Evolutionary conservation across 768 basidiomycete genomes (phyloP).

Genomic region (Kwoniella heveanensis): DNA sequence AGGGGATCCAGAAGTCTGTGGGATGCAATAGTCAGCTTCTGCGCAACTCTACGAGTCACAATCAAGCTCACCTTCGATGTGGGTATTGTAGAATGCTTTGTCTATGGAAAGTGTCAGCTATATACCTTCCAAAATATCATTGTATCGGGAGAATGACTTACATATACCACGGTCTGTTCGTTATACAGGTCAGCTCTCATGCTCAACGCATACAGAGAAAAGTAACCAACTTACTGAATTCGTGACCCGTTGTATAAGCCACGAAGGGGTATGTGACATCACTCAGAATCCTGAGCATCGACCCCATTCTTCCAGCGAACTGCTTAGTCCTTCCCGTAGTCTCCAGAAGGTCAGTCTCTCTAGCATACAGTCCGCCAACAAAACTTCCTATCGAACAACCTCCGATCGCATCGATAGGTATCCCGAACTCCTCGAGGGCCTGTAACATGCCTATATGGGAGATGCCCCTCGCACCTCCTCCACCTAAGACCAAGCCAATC

Average conservation of each 20-base stretch:
- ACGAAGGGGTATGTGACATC: constrained; percentile 92
- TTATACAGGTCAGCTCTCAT: not conserved
- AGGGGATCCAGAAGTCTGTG: constrained; percentile 98
- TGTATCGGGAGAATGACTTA: constrained; percentile 62
- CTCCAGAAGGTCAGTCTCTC: constrained; percentile 87
- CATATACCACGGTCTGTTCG: constrained; percentile 83
- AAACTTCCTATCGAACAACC: constrained; percentile 80
- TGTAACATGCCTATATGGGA: constrained; percentile 84
- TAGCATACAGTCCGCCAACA: constrained; percentile 91
- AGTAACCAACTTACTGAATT: constrained; percentile 45
- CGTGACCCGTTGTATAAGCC: constrained; percentile 79
- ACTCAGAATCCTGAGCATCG: constrained; percentile 89
- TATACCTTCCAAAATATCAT: too few species aligned
- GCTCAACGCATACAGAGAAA: not conserved
- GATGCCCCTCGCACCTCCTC: constrained; percentile 93
- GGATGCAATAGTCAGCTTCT: not conserved
- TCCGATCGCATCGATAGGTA: constrained; percentile 91
- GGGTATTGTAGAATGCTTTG: constrained; percentile 87
- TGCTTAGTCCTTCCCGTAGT: constrained; percentile 83
- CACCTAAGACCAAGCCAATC: constrained; percentile 91
- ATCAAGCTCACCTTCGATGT: constrained; percentile 59
- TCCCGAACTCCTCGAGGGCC: constrained; percentile 84
- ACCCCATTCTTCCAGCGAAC: constrained; percentile 84
- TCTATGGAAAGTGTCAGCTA: constrained; percentile 32
- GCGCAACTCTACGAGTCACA: not conserved